Evolutionary conservation across 2,329 filamentous ascomycete species (phyloP).

Genomic region (Fusarium sororula): DNA sequence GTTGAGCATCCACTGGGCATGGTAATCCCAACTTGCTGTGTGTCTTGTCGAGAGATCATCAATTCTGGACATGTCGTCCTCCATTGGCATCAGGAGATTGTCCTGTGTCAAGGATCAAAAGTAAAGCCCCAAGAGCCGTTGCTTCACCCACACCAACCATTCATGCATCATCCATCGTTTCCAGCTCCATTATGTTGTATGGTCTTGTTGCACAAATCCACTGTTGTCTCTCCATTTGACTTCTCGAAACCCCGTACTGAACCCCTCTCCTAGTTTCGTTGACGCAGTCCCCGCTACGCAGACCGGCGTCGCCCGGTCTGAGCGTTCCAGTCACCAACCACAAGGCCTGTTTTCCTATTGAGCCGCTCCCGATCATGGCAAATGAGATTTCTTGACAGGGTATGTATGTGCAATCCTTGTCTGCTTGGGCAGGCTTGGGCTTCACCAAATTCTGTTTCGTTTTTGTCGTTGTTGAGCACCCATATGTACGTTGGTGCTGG

Average conservation of each 20-base stretch:
- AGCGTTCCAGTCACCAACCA: slow-evolving; percentile 18
- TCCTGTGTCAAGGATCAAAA: slow-evolving; percentile 7
- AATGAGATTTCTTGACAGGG: slow-evolving; percentile 7
- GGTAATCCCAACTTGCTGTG: background rate
- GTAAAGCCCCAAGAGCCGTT: slow-evolving; percentile 3
- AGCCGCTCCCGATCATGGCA: background rate
- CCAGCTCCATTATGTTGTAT: slow-evolving; percentile 9
- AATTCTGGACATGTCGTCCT: slow-evolving; percentile 7
- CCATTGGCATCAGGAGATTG: background rate
- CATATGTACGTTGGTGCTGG: slow-evolving; percentile 9
- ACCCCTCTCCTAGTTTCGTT: slow-evolving; percentile 21
- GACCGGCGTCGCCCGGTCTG: slow-evolving; percentile 15
- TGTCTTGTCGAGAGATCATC: background rate
- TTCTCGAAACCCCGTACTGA: slow-evolving; percentile 9
- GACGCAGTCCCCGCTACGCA: slow-evolving; percentile 23
- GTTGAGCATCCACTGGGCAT: background rate
- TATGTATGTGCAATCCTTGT: slow-evolving; percentile 5
- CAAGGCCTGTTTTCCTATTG: background rate
- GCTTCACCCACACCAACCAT: slow-evolving; percentile 14
- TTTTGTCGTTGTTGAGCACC: slow-evolving; percentile 6
- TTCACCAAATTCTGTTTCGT: slow-evolving; percentile 13
- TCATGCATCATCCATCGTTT: background rate
- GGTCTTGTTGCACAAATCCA: slow-evolving; percentile 35
- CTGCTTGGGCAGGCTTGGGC: slow-evolving; percentile 5
- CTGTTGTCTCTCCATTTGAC: slow-evolving; percentile 30